Base-by-base conservation (phyloP, 176 grass and related monocot genomes). In the Rhipidocladum racemiflorum region DNA sequence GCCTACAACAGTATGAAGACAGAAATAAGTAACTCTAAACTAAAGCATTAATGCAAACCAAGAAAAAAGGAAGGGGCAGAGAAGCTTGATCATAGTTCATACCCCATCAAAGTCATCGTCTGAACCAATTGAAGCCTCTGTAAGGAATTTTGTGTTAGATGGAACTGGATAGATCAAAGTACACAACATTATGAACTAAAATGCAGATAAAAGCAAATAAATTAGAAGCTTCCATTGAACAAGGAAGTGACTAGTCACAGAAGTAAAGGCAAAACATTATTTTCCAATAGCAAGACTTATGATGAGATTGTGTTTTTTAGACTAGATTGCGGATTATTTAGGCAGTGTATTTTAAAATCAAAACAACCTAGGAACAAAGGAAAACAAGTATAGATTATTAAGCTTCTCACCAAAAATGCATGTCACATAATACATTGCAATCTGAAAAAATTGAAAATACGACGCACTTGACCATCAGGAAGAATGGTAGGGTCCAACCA, bases 81-180 rank as follows among this genome's bases (percentile, higher is more conserved):
- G 16, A 72, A 34, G 10, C 5, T 65, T 83, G 44, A 34, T 51
- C 20, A 62, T 32, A 69, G 56, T 76, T 73, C 77, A 74, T 91
- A 97, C 95, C 90, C 21, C 84, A 86, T 79, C 75, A 53, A 79
- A 82, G 40, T 88, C 88, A 36, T 94, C 79, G 46, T 94, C 95
- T 13, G 92, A 94, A 77, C 68, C 80, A 32, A 28, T 23, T 18
- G 88, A 91, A 21, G 40, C 59, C 15, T 86, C 88, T 90, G 79
- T 3, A 86, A 89, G 16, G 50, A 64, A 49, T 66, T 76, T 20
- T 18, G 20, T 48, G 65, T 89, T 49, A 89, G 77, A 17, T 70
- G 28, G 0, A 1, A 71, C 13, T 28, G 0, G 10, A 44, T 38
- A 59, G n/a, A 48, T 38, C 16, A 75, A 75, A 75, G 25, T 68